phyloP scores from a whole-genome alignment of 192 early-diverging fungal genomes.

The Umbelopsis sp. region DNA sequence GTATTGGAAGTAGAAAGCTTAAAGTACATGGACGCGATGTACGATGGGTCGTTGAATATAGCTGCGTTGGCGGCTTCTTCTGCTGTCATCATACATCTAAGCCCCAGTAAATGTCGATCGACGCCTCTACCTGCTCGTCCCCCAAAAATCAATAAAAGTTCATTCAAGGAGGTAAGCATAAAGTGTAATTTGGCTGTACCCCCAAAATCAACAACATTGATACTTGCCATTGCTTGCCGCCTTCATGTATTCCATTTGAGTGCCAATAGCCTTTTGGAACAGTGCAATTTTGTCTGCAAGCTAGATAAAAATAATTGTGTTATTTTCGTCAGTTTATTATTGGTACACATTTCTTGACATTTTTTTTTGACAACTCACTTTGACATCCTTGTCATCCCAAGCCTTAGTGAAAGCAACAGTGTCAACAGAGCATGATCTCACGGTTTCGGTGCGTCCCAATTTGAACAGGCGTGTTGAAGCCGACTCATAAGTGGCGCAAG shows the following conservation, averaged over 20 bases:
- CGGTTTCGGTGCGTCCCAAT: constrained; percentile 93
- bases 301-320: neutral
- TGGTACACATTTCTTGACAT: neutral
- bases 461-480: constrained; percentile 72
- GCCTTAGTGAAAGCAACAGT: constrained; percentile 74
- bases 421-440: constrained; percentile 78
- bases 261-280: constrained; percentile 66
- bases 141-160: constrained; percentile 10
- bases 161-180: constrained; percentile 3
- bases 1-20: constrained; percentile 82
- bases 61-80: constrained; percentile 62
- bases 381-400: constrained; percentile 70
- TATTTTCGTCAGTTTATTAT: too few species aligned
- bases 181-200: neutral
- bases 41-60: constrained; percentile 86
- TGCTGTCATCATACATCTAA: constrained; percentile 68
- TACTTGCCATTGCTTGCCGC: constrained; percentile 64
- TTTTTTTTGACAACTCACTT: constrained; percentile 36
- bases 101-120: constrained; percentile 90
- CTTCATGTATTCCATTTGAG: constrained; percentile 76
- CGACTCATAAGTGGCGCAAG: constrained; percentile 77
- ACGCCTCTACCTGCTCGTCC: constrained; percentile 66
- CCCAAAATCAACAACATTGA: constrained; percentile 8
- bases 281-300: constrained; percentile 49
- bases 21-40: constrained; percentile 77